Evolutionary conservation across 2,329 filamentous ascomycete genomes (phyloP).

Genomic region (Diaporthe longicolla): DNA sequence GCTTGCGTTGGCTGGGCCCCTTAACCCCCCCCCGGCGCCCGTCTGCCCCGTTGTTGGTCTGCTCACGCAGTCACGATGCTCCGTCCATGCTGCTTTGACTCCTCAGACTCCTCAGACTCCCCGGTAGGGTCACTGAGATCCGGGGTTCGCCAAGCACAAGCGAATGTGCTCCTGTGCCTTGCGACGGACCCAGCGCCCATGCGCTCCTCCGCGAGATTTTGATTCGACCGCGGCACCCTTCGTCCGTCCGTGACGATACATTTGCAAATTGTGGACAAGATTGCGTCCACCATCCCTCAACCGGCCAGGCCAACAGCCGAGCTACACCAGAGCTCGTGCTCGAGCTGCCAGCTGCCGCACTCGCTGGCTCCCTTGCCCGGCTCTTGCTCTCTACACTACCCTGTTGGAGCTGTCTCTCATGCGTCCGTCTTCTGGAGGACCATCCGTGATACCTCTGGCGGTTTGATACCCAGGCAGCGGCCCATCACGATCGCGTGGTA

Average conservation of each 20-base stretch:
- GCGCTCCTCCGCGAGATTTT: conserved; percentile 19
- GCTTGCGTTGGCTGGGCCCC: conserved; percentile 1
- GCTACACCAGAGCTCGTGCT: conserved; percentile 17
- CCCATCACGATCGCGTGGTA: not conserved
- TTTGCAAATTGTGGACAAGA: conserved; percentile 28
- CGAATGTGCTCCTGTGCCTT: not conserved
- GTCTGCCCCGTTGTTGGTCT: not conserved
- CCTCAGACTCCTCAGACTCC: not conserved
- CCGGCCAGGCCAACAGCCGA: not conserved
- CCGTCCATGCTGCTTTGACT: not conserved
- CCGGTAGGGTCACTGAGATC: conserved; percentile 39
- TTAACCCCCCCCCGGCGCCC: not conserved
- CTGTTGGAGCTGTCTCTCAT: not conserved
- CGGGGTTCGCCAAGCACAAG: conserved; percentile 33
- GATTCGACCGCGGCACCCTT: conserved; percentile 9
- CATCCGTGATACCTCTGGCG: not conserved
- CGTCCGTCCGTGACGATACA: conserved; percentile 22
- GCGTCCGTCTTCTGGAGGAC: not conserved
- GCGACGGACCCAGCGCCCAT: conserved; percentile 2
- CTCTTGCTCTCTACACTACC: not conserved
- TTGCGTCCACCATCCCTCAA: not conserved
- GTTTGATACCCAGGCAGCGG: not conserved
- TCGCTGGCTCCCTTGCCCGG: not conserved
- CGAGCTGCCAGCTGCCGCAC: not conserved
- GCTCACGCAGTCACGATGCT: conserved; percentile 5